phyloP scores from a whole-genome alignment of 805 yeast genomes.

The Wickerhamiella azymoides region DNA sequence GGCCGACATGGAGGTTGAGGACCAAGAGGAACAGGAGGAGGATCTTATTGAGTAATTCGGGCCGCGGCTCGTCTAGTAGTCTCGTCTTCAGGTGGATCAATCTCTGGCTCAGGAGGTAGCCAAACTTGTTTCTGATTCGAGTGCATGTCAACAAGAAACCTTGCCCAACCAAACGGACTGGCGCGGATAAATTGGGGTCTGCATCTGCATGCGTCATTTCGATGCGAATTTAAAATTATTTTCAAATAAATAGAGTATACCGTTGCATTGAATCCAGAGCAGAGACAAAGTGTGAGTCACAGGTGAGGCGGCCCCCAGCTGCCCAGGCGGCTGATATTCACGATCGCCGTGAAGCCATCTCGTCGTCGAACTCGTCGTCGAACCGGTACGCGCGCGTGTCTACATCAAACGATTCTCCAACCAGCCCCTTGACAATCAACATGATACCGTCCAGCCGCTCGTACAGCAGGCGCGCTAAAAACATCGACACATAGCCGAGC shows the following conservation, averaged over 20 bases:
- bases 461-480: slow-evolving; percentile 21
- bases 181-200: too few relatives aligned
- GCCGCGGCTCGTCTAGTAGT: too few relatives aligned
- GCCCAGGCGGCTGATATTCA: too few relatives aligned
- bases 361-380: slow-evolving; percentile 10
- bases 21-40: not conserved
- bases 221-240: not conserved
- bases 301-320: too few relatives aligned
- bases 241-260: not conserved
- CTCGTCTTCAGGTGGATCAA: not conserved
- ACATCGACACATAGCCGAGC: slow-evolving; percentile 16
- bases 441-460: slow-evolving; percentile 24
- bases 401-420: slow-evolving; percentile 24
- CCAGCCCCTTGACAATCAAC: slow-evolving; percentile 23
- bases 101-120: not conserved
- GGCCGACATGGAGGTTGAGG: not conserved
- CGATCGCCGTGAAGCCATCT: not conserved
- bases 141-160: too few relatives aligned
- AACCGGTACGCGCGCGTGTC: slow-evolving; percentile 12
- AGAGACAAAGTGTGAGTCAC: not conserved
- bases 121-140: too few relatives aligned
- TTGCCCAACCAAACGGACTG: too few relatives aligned
- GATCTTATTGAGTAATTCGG: not conserved
- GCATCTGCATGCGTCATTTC: not conserved
- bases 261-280: not conserved